A percentile compares a stretch with the other conserved stretches of the same genome.
Evolutionary conservation across 2,329 filamentous ascomycete genomes (phyloP).

Genomic region (Colletotrichum cuscutae): DNA sequence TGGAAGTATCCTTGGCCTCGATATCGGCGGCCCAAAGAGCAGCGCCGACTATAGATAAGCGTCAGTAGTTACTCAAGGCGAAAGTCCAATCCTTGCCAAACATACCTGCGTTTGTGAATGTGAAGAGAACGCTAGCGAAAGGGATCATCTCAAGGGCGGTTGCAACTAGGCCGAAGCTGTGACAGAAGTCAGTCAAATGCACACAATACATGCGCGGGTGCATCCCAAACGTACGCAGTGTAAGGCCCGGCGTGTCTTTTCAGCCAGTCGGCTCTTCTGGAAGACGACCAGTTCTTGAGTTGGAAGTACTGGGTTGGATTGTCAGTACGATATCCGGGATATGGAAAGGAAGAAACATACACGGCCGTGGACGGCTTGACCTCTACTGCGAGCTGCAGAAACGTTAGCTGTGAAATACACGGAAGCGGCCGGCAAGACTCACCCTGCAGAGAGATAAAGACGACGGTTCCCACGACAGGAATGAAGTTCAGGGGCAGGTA

Average conservation of each 20-base stretch:
- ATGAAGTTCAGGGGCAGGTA: conserved; percentile 95
- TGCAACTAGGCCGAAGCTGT: conserved; percentile 78
- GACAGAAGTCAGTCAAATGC: background rate
- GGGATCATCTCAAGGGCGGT: conserved; percentile 88
- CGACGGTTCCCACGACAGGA: conserved; percentile 83
- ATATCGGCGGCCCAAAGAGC: conserved; percentile 95
- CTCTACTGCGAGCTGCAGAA: conserved; percentile 51
- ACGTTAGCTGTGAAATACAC: background rate
- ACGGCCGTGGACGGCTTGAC: conserved; percentile 61
- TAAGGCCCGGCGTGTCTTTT: conserved; percentile 79
- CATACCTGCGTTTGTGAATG: conserved; percentile 85
- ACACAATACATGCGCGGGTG: background rate
- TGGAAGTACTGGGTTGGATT: conserved; percentile 78
- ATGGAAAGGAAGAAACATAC: conserved; percentile 51
- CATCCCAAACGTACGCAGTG: conserved; percentile 68
- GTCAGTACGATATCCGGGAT: conserved; percentile 2
- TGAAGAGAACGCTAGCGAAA: conserved; percentile 82
- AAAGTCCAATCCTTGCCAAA: background rate
- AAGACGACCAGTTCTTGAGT: conserved; percentile 82
- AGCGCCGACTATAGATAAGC: conserved; percentile 73
- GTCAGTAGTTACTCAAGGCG: conserved; percentile 34
- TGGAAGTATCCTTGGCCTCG: conserved; percentile 65
- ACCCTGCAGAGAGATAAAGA: conserved; percentile 84
- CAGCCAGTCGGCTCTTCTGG: conserved; percentile 75
- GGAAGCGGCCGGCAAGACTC: conserved; percentile 40